phyloP scores from a whole-genome alignment of 2,329 filamentous ascomycete genomes.

The Pseudogymnoascus sp. region DNA sequence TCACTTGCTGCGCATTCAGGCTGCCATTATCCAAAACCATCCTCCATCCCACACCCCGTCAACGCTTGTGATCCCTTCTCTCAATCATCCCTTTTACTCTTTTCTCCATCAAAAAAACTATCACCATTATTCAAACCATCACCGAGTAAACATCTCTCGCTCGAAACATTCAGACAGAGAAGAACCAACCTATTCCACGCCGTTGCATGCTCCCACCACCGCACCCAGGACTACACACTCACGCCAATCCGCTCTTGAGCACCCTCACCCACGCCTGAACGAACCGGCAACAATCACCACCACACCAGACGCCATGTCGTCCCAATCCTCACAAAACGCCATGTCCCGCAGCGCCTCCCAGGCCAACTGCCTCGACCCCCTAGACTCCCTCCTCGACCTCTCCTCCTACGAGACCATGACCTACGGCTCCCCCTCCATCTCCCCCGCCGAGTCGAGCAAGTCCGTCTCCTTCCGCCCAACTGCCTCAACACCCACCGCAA shows the following conservation, averaged over 20 bases:
- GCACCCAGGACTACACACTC: not conserved
- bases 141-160: not conserved
- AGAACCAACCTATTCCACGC: not conserved
- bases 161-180: not conserved
- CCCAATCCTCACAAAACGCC: conserved; percentile 5
- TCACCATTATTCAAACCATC: not conserved
- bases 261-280: not conserved
- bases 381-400: conserved; percentile 54
- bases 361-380: conserved; percentile 25
- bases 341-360: conserved; percentile 19
- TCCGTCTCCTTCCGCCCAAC: conserved; percentile 44
- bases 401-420: conserved; percentile 54
- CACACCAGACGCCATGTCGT: conserved; percentile 8
- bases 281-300: not conserved
- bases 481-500: conserved; percentile 44
- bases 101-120: not conserved
- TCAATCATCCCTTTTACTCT: not conserved
- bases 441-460: conserved; percentile 47
- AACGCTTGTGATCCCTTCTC: not conserved
- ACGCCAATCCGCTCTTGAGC: not conserved
- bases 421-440: conserved; percentile 54
- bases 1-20: conserved; percentile 2
- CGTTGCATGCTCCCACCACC: not conserved
- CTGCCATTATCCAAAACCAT: conserved; percentile 2
- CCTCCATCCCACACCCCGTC: not conserved